A percentile compares a stretch with the other conserved stretches of the same genome.
phyloP scores from a whole-genome alignment of 805 yeast genomes.

The Nakazawaea ernobii region DNA sequence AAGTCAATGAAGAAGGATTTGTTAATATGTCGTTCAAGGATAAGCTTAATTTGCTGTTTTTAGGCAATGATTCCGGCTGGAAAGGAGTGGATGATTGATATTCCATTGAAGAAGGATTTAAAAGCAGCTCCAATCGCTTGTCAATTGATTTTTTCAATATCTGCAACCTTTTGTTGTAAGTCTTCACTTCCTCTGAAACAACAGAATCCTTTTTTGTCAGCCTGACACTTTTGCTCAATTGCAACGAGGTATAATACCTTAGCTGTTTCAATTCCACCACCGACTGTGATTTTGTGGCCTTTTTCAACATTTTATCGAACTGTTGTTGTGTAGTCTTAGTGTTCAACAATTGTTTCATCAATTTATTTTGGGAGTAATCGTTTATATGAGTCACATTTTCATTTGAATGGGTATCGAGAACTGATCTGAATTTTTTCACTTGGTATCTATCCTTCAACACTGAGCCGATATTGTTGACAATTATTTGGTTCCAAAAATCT shows the following conservation, averaged over 20 bases:
- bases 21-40: constrained; percentile 39
- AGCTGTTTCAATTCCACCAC: constrained; percentile 42
- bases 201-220: constrained; percentile 22
- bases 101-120: neutral
- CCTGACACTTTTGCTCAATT: constrained; percentile 34
- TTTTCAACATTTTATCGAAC: constrained; percentile 34
- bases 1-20: constrained; percentile 41
- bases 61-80: constrained; percentile 2
- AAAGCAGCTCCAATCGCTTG: constrained; percentile 12
- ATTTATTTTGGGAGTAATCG: constrained; percentile 14
- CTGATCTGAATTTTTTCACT: constrained; percentile 65
- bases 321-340: constrained; percentile 33
- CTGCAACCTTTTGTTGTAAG: constrained; percentile 17
- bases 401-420: constrained; percentile 58
- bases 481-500: constrained; percentile 67
- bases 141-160: constrained; percentile 18
- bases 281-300: constrained; percentile 26
- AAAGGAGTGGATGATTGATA: neutral
- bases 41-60: constrained; percentile 17
- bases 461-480: constrained; percentile 54
- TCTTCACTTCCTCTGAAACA: constrained; percentile 10
- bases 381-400: constrained; percentile 6
- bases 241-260: constrained; percentile 40
- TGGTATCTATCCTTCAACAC: constrained; percentile 69
- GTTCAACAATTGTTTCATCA: constrained; percentile 28